These are phyloP conservation scores for Trifolium dubium DNA, from an alignment of 306 rosid species.

Conservation along the genomic window DNA sequence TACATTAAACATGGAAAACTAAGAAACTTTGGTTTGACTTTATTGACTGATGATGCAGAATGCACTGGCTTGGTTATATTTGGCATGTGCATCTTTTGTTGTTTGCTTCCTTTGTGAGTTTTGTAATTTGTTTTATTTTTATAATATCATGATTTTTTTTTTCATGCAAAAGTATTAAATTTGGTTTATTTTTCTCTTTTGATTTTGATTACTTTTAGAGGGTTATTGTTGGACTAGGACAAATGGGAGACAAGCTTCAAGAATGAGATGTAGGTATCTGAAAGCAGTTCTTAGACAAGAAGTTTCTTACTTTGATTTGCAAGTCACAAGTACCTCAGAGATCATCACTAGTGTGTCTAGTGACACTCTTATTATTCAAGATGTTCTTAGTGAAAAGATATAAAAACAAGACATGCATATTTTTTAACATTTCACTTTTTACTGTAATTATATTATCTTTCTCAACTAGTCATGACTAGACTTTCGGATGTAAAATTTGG, in stretches of 20 bases:
- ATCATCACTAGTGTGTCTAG: conserved; percentile 82
- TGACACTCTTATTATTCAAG: conserved; percentile 83
- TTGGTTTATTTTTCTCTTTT: background rate
- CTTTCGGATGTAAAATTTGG: no score
- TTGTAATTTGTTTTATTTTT: background rate
- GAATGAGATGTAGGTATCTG: conserved; percentile 76
- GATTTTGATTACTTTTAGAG: conserved; percentile 46
- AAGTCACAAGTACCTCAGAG: conserved; percentile 86
- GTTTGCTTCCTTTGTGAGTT: conserved; percentile 82
- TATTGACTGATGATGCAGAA: conserved; percentile 62
- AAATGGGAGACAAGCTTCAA: conserved; percentile 84
- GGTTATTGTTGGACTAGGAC: conserved; percentile 99
- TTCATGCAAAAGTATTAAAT: background rate
- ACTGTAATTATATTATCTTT: no score
- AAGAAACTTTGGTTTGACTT: conserved; percentile 8
- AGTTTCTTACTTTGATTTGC: conserved; percentile 93
- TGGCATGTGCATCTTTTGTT: conserved; percentile 70
- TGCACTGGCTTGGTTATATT: conserved; percentile 64
- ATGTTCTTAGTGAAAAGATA: conserved; percentile 81
- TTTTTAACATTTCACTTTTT: no score
- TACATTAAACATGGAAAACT: background rate
- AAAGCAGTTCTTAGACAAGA: conserved; percentile 91
- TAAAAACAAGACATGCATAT: no score
- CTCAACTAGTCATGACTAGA: no score
- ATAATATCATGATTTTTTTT: background rate